Evolutionary conservation across 768 basidiomycete species (phyloP).

Genomic region (Auriscalpium microsporum): DNA sequence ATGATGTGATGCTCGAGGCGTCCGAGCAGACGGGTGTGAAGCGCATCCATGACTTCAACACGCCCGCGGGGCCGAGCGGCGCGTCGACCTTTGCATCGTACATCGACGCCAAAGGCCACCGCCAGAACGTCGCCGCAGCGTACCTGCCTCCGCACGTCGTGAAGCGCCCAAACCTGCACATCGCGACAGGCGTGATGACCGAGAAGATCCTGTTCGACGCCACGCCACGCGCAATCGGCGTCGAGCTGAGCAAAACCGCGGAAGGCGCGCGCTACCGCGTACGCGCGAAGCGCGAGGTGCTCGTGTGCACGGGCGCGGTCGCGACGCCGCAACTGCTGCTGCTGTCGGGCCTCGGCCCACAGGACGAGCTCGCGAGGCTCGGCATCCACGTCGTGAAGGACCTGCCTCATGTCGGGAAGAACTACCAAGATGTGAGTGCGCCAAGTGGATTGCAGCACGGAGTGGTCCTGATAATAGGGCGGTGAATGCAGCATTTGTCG

Average conservation of each 20-base stretch:
- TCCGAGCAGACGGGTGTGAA: constrained; percentile 2
- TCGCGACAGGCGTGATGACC: constrained; percentile 4
- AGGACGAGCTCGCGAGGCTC: constrained; percentile 20
- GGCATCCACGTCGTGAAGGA: constrained; percentile 16
- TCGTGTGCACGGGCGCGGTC: constrained; percentile 11
- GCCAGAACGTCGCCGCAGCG: constrained; percentile 8
- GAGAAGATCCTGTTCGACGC: constrained; percentile 11
- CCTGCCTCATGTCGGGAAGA: constrained; percentile 2
- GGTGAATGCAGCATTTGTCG: not conserved
- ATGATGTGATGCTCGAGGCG: not conserved
- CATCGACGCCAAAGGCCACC: constrained; percentile 4
- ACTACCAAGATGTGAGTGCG: not conserved
- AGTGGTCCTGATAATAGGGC: not conserved
- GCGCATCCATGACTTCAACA: constrained; percentile 12
- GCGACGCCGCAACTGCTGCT: constrained; percentile 30
- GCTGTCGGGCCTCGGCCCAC: constrained; percentile 32
- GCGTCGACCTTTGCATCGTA: constrained; percentile 6
- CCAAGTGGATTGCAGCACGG: not conserved
- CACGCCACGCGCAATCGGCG: constrained; percentile 1
- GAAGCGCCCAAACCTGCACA: constrained; percentile 10
- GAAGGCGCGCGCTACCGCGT: not conserved
- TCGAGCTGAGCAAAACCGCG: not conserved
- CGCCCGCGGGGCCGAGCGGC: constrained; percentile 6
- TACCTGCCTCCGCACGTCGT: constrained; percentile 23
- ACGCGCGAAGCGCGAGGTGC: constrained; percentile 8